These are phyloP conservation scores for Lentinus brumalis DNA, from an alignment of 768 basidiomycete species.

Conservation along the genomic window DNA sequence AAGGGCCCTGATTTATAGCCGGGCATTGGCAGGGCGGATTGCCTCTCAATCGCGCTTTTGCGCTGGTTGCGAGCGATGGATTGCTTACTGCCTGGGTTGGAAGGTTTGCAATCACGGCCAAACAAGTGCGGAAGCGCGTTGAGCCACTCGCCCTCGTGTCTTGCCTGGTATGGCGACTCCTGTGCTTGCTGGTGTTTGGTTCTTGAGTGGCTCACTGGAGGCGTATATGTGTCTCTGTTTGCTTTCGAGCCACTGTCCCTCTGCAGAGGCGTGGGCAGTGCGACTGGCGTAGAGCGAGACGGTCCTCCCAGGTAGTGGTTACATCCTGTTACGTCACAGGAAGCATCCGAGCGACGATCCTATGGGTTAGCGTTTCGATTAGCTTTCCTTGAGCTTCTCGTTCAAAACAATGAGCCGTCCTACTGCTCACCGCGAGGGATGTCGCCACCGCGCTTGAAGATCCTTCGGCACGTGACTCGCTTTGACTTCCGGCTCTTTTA, in stretches of 20 bases:
- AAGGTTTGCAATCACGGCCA: constrained; percentile 15
- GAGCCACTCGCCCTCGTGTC: constrained; percentile 12
- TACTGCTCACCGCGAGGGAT: neutral
- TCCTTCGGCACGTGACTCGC: neutral
- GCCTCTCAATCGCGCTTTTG: constrained; percentile 3
- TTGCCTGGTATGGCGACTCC: constrained; percentile 12
- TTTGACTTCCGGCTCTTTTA: no score
- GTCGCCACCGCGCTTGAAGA: neutral
- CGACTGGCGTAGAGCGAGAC: no score
- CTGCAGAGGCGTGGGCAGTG: neutral
- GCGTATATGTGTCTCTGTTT: neutral
- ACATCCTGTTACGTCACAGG: no score
- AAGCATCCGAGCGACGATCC: neutral
- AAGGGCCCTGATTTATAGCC: constrained; percentile 6
- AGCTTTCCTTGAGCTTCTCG: neutral
- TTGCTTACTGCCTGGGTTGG: constrained; percentile 20
- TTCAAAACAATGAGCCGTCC: neutral
- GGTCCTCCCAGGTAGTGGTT: no score
- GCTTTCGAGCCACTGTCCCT: neutral
- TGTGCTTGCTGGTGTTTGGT: no score
- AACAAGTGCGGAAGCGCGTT: constrained; percentile 7
- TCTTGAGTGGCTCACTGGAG: constrained; percentile 13
- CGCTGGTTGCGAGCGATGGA: constrained; percentile 3
- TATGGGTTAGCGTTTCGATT: neutral
- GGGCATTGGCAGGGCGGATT: constrained; percentile 5